These are phyloP conservation scores for Narthecium ossifragum DNA, from an alignment of 106 monocot genomes.

Conservation along the genomic window DNA sequence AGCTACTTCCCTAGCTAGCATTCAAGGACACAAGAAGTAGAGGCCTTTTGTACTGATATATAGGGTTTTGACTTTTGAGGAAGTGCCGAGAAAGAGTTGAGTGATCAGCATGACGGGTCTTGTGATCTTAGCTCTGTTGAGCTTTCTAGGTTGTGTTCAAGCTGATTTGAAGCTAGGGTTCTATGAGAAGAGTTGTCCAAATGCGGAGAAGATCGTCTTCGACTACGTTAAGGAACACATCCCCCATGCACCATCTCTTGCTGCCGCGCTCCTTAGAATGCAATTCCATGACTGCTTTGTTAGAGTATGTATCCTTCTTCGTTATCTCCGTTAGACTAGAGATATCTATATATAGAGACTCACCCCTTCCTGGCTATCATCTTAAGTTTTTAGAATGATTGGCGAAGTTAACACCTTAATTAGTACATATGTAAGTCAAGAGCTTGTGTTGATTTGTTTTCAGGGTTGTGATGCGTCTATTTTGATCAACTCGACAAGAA, in stretches of 20 bases:
- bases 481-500: constrained; percentile 24
- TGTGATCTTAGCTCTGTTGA: constrained; percentile 16
- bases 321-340: no score
- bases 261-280: constrained; percentile 61
- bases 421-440: no score
- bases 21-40: background rate
- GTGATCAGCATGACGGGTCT: background rate
- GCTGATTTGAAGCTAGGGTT: constrained; percentile 48
- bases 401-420: no score
- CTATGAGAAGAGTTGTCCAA: constrained; percentile 67
- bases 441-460: background rate
- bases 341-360: no score
- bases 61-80: background rate
- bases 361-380: background rate
- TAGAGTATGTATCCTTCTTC: constrained; percentile 33
- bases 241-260: constrained; percentile 51
- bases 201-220: constrained; percentile 54
- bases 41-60: background rate
- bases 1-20: background rate
- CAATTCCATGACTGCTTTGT: constrained; percentile 97
- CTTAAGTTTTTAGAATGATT: no score
- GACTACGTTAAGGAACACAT: constrained; percentile 59
- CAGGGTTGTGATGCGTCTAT: constrained; percentile 58
- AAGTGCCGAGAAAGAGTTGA: constrained; percentile 1
- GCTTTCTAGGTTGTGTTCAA: constrained; percentile 15